Conservation (phyloP, 208 protist species). For the Crithidia thermophila region DNA sequence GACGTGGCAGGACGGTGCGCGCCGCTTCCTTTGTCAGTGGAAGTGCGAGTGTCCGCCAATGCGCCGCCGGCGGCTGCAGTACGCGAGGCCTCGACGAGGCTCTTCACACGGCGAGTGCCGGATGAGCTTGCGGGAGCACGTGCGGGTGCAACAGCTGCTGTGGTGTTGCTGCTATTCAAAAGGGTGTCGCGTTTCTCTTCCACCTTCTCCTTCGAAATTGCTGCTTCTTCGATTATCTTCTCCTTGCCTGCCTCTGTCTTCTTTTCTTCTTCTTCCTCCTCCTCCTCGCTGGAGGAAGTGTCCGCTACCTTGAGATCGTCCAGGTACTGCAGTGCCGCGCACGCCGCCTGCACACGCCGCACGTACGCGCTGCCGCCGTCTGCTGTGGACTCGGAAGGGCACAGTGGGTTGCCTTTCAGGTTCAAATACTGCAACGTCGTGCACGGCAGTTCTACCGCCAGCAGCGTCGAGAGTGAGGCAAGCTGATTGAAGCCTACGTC, state of each 20-base stretch:
- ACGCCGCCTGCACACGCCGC: conserved; percentile 25
- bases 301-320: conserved; percentile 43
- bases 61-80: neutral
- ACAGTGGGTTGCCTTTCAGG: conserved; percentile 57
- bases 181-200: neutral
- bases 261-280: conserved; percentile 24
- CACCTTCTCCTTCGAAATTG: neutral
- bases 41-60: too few species aligned
- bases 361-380: conserved; percentile 13
- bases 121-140: too few species aligned
- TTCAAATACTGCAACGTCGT: conserved; percentile 53
- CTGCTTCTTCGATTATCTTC: neutral
- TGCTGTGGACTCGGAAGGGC: neutral
- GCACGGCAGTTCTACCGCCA: conserved; percentile 53
- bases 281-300: conserved; percentile 7
- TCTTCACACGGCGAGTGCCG: too few species aligned
- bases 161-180: too few species aligned
- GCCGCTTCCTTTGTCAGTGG: too few species aligned
- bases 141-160: too few species aligned
- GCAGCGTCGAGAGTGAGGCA: conserved; percentile 24
- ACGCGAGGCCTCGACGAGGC: too few species aligned
- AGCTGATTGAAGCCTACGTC: conserved; percentile 69
- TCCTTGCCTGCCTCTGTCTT: neutral
- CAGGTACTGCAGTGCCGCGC: conserved; percentile 45
- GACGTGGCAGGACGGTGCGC: too few species aligned